A percentile compares a stretch with the other conserved stretches of the same genome.
Conservation (phyloP, 2,329 filamentous ascomycete species). For the Ampelomyces quisqualis region DNA sequence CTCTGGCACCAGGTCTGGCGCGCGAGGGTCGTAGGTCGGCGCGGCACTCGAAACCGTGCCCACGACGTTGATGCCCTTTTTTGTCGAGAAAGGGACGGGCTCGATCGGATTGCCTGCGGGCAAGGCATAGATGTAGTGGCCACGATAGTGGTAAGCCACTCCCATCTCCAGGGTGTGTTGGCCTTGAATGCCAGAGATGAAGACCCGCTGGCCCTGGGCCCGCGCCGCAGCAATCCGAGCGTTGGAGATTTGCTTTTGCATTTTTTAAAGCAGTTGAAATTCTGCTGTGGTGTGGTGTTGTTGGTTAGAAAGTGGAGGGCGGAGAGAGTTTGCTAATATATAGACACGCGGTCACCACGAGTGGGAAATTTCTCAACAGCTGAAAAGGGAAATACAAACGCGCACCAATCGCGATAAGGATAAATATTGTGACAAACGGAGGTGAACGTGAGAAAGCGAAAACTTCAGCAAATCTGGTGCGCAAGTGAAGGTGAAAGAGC, state of each 20-base stretch:
- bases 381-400: not conserved
- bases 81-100: constrained; percentile 21
- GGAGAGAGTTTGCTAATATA: not conserved
- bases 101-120: constrained; percentile 20
- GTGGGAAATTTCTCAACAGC: not conserved
- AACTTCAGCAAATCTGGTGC: not conserved
- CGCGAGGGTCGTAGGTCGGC: constrained; percentile 10
- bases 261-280: not conserved
- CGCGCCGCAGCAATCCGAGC: constrained; percentile 1
- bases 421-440: not conserved
- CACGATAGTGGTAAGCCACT: constrained; percentile 35
- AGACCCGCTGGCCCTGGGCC: constrained; percentile 18
- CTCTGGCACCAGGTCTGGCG: constrained; percentile 9
- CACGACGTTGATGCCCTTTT: constrained; percentile 19
- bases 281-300: not conserved
- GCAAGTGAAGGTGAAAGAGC: no score
- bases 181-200: constrained; percentile 28
- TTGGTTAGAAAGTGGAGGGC: not conserved
- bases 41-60: constrained; percentile 10
- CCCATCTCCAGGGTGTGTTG: constrained; percentile 23
- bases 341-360: not conserved
- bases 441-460: not conserved
- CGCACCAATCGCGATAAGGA: not conserved
- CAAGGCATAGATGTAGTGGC: constrained; percentile 31
- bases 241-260: not conserved